These are phyloP conservation scores for Helicocarpus griseus DNA, from an alignment of 2,329 filamentous ascomycete genomes.

Conservation along the genomic window DNA sequence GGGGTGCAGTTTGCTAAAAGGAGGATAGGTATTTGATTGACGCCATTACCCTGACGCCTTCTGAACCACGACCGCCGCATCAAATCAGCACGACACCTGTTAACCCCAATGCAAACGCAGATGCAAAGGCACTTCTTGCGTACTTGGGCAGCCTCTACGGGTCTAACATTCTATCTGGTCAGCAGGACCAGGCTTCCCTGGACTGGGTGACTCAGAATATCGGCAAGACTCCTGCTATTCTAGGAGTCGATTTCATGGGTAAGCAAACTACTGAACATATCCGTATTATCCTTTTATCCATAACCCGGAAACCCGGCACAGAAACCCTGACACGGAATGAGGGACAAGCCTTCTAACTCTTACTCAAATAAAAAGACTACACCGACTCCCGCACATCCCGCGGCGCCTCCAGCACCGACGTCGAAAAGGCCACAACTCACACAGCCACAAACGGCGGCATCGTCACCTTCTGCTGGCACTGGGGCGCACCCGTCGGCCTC, in stretches of 20 bases:
- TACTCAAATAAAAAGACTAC: slow-evolving; percentile 29
- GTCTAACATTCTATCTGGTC: slow-evolving; percentile 40
- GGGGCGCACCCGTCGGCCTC: slow-evolving; percentile 39
- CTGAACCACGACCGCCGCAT: slow-evolving; percentile 29
- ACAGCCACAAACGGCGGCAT: slow-evolving; percentile 34
- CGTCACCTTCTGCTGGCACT: slow-evolving; percentile 41
- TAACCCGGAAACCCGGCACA: too few relatives aligned
- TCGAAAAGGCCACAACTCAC: slow-evolving; percentile 40
- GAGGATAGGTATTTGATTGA: slow-evolving; percentile 26
- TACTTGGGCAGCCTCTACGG: slow-evolving; percentile 39
- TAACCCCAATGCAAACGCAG: slow-evolving; percentile 28
- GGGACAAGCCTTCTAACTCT: neutral
- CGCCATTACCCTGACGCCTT: slow-evolving; percentile 31
- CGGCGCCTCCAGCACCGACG: slow-evolving; percentile 32
- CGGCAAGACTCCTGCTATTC: slow-evolving; percentile 40
- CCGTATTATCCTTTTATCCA: too few relatives aligned
- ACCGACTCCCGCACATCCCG: slow-evolving; percentile 36
- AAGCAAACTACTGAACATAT: too few relatives aligned
- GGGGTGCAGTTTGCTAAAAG: too few relatives aligned
- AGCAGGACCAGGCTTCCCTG: slow-evolving; percentile 37
- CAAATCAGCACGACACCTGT: slow-evolving; percentile 30
- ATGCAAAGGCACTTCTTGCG: slow-evolving; percentile 31
- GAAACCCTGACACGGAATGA: too few relatives aligned
- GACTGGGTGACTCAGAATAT: slow-evolving; percentile 37
- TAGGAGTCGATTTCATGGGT: slow-evolving; percentile 39